Evolutionary conservation across 1,139 yeast species (phyloP), one percentile per base, ranked within the genome.

Genomic region (Trichomonascaceae sp.): DNA sequence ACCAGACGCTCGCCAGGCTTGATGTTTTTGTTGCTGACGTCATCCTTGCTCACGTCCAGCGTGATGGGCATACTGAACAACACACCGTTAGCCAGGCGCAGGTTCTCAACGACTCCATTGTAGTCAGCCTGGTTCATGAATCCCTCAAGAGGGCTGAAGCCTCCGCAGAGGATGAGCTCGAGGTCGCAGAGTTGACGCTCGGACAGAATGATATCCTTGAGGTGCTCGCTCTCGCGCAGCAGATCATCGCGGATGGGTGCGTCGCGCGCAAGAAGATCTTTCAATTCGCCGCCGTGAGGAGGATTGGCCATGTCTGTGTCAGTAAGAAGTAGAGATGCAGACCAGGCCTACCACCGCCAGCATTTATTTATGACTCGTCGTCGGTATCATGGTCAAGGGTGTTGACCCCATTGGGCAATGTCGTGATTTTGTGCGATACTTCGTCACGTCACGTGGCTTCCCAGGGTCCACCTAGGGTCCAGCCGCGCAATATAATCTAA

Each of bases 41-140:
- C 66, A 28, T 62, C 62, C 47, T 67, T 61, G 38, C 70, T 57
- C 13, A 85, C 82, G 55, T 87, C 97, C 42, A 87, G 67, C 37
- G 84, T 85, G 56, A 87, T 87, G 38, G 97, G 97, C 50, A 87
- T 85, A 16, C 96, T 75, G 89, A 94, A 87, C 45, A 87, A 67
- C 37, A 76, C 65, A 16, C 96, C 96, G 33, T 74, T 69, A 9
- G 78, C 59, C 36, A 87, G 67, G 50, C 95, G 71, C 64, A 84
- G 65, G 41, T 79, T 71, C 38, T 74, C 65, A 30, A 87, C 93
- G 23, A 87, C 97, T 11, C 78, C 67, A 29, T 70, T 63, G 59
- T 87, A 87, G 58, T 87, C 96, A 40, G 71, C 68, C 60, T 85
- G 74, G 52, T 69, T 74, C 57, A 87, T 63, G 62, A 87, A 87